Evolutionary conservation across 1,284 basidiomycete genomes (phyloP).

Genomic region (Termitomyces sp.): DNA sequence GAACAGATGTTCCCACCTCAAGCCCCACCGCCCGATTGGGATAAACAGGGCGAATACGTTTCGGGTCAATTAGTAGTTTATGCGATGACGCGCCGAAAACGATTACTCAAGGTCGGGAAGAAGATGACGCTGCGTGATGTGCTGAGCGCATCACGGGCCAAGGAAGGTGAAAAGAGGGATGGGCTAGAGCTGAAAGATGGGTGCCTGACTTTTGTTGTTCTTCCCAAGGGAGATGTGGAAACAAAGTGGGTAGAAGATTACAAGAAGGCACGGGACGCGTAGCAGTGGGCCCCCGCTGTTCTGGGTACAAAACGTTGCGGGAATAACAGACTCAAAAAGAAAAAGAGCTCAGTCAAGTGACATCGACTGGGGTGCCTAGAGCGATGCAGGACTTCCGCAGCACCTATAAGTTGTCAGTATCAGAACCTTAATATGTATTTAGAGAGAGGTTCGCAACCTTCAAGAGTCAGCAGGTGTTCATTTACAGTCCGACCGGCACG

Average conservation of each 20-base stretch:
- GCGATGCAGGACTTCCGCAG: not conserved
- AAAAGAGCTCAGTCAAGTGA: conserved; percentile 5
- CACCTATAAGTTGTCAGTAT: not conserved
- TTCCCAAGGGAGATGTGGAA: conserved; percentile 82
- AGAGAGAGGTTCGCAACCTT: not conserved
- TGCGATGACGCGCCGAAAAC: conserved; percentile 70
- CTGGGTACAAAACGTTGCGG: not conserved
- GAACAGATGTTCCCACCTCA: conserved; percentile 76
- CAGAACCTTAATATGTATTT: not conserved
- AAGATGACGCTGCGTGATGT: conserved; percentile 83
- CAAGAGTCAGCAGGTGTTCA: conserved; percentile 3
- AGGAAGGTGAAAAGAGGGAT: conserved; percentile 60
- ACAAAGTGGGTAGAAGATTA: conserved; percentile 87
- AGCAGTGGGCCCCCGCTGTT: not conserved
- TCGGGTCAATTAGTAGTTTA: conserved; percentile 72
- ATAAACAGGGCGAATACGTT: conserved; percentile 69
- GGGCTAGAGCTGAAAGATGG: conserved; percentile 87
- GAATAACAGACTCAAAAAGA: not conserved
- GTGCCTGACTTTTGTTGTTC: conserved; percentile 78
- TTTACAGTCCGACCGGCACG: not conserved
- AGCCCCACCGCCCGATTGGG: conserved; percentile 70
- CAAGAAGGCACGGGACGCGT: conserved; percentile 53
- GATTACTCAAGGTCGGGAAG: conserved; percentile 86
- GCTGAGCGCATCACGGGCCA: conserved; percentile 55
- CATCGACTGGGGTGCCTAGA: not conserved